Evolutionary conservation across 129 eudicot species (phyloP), one percentile per base, ranked within the genome.

Genomic region (Centella asiatica): DNA sequence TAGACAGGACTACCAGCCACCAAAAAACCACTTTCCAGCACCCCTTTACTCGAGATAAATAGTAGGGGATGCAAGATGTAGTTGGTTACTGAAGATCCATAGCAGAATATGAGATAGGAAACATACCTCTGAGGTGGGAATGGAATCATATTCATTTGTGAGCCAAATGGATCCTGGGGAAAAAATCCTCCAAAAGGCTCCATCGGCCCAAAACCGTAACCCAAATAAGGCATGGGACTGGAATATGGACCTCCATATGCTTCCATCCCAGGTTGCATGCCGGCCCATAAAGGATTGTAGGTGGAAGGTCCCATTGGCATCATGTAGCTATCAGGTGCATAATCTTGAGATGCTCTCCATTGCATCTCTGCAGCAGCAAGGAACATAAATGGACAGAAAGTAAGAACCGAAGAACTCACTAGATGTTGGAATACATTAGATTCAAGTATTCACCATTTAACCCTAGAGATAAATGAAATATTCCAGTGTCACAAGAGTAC

Each of bases 341-440:
- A 78, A 11, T 87, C 94, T 54, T 79, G 95, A 20, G 83, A 64
- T 24, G 72, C 67, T 76, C 85, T 78, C 99, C 96, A 85, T 67
- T 87, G 98, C 94, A 87, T 87, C 63, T 92, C 99, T 52, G 84
- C 74, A 61, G 79, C 88, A 83, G 82, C 72, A 77, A 69, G 27
- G 37, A 71, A 13, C 64, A 65, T 45, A 28, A 42, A 15, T 13
- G 18, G 13, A 45, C 7, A 44, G 50, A 28, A 36, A 10, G n/a
- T 31, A 45, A 62, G 60, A 32, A 62, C n/a, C 72, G 0, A 1
- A 55, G 18, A 6, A 12, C 14, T 54, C 28, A 19, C 23, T 28
- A n/a, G 14, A 4, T 17, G 39, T 65, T 25, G 6, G 24, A 14
- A 40, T 1, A 32, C 61, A 55, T 29, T 37, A 40, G 7, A 40